Evolutionary conservation across 495 filamentous ascomycete genomes (phyloP).

Genomic region (Hypoxylon fuscum): DNA sequence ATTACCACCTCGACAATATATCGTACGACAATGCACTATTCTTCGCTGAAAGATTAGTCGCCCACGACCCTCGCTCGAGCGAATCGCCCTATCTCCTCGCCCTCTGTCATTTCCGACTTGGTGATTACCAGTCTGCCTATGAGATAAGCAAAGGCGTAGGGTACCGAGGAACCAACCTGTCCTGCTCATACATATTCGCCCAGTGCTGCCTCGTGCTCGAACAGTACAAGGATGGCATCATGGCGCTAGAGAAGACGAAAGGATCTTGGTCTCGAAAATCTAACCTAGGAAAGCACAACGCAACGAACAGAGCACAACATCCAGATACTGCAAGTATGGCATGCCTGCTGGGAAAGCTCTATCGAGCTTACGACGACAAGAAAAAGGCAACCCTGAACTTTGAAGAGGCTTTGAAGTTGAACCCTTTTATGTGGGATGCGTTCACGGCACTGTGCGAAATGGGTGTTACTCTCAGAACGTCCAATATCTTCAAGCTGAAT

Average conservation of each 20-base stretch:
- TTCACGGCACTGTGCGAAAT: conserved; percentile 74
- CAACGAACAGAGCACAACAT: conserved; percentile 73
- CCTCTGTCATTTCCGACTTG: conserved; percentile 82
- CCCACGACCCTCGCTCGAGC: conserved; percentile 78
- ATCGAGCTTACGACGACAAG: conserved; percentile 79
- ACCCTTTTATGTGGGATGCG: conserved; percentile 99
- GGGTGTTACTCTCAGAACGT: conserved; percentile 78
- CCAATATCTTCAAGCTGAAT: conserved; percentile 85
- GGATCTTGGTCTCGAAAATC: conserved; percentile 74
- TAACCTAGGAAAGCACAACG: conserved; percentile 75
- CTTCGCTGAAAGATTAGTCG: conserved; percentile 83
- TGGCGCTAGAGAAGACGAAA: conserved; percentile 78
- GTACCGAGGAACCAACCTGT: conserved; percentile 74
- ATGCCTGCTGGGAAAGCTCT: conserved; percentile 87
- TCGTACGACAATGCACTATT: conserved; percentile 89
- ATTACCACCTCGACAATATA: conserved; percentile 94
- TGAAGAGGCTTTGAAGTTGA: conserved; percentile 85
- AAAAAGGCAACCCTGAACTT: conserved; percentile 84
- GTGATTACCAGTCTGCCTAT: conserved; percentile 71
- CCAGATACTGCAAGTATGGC: conserved; percentile 85
- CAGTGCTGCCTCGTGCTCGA: conserved; percentile 85
- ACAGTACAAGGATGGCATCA: conserved; percentile 79
- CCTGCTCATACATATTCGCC: conserved; percentile 91
- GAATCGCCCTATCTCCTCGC: conserved; percentile 86
- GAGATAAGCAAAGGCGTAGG: conserved; percentile 73